Evolutionary conservation across 768 basidiomycete genomes (phyloP).

Genomic region (Naganishia vaughanmartiniae): DNA sequence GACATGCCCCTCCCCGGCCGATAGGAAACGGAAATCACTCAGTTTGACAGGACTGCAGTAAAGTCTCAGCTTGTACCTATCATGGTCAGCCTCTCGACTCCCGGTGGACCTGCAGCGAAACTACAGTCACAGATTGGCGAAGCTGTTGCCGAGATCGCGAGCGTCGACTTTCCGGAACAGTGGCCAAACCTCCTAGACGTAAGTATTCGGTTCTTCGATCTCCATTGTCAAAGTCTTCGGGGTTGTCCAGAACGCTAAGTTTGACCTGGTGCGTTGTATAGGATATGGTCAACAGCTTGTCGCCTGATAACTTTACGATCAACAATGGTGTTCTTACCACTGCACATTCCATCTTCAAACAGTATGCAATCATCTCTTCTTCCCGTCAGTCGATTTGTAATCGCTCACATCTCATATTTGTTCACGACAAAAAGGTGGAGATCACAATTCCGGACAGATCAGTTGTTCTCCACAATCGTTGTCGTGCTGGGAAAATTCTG

Average conservation of each 20-base stretch:
- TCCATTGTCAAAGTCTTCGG: background rate
- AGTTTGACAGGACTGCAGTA: constrained; percentile 69
- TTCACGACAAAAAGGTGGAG: constrained; percentile 66
- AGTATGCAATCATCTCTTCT: constrained; percentile 32
- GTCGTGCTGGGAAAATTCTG: constrained; percentile 80
- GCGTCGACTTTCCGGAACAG: constrained; percentile 80
- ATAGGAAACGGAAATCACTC: constrained; percentile 56
- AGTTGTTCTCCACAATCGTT: constrained; percentile 86
- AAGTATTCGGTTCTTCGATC: constrained; percentile 50
- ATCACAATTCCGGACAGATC: constrained; percentile 79
- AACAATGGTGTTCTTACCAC: constrained; percentile 90
- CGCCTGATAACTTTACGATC: constrained; percentile 72
- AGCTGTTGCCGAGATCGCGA: constrained; percentile 84
- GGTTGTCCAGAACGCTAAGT: constrained; percentile 3
- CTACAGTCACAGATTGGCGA: constrained; percentile 79
- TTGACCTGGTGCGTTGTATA: constrained; percentile 46
- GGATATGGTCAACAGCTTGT: constrained; percentile 86
- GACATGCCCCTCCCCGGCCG: background rate
- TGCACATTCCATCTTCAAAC: constrained; percentile 86
- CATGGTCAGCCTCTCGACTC: constrained; percentile 79
- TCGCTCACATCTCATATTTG: background rate
- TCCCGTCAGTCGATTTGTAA: background rate
- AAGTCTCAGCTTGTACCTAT: constrained; percentile 78
- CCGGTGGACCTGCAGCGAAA: constrained; percentile 53
- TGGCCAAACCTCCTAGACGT: constrained; percentile 92